Percentiles rank a stretch among this genome's conserved stretches.
Conservation (phyloP, 495 filamentous ascomycete genomes). For the Daldinia bambusicola region DNA sequence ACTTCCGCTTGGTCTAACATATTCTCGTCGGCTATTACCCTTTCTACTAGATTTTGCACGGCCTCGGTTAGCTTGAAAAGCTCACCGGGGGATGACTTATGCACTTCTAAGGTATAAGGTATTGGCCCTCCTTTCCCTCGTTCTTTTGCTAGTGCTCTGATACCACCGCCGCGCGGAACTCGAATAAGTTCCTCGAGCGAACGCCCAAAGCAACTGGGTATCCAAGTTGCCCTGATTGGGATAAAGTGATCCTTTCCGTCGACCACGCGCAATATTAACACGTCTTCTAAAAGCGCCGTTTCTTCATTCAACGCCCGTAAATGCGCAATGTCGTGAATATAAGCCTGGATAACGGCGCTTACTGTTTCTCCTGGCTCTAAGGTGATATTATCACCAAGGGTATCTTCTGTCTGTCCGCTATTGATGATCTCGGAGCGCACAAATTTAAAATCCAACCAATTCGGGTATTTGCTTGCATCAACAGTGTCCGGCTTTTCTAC, state of each 20-base stretch:
- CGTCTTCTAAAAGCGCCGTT: slow-evolving; percentile 75
- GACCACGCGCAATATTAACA: slow-evolving; percentile 86
- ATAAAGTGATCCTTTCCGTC: slow-evolving; percentile 93
- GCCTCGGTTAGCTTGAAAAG: slow-evolving; percentile 88
- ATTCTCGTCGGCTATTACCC: slow-evolving; percentile 81
- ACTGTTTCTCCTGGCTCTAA: slow-evolving; percentile 80
- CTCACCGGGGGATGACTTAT: slow-evolving; percentile 73
- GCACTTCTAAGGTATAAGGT: slow-evolving; percentile 57
- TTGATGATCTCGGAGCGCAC: slow-evolving; percentile 50
- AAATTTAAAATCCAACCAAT: slow-evolving; percentile 77
- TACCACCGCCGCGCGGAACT: slow-evolving; percentile 79
- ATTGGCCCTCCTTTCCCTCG: slow-evolving; percentile 51
- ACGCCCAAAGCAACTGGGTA: slow-evolving; percentile 82
- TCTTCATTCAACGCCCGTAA: slow-evolving; percentile 78
- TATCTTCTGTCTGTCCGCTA: slow-evolving; percentile 33
- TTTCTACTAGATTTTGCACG: slow-evolving; percentile 77
- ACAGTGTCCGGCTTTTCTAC: slow-evolving; percentile 71
- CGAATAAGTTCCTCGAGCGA: slow-evolving; percentile 84
- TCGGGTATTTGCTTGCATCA: slow-evolving; percentile 50
- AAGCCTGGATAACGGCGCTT: slow-evolving; percentile 70
- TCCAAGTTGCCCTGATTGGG: slow-evolving; percentile 79
- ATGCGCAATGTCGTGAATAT: slow-evolving; percentile 70
- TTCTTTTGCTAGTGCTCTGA: slow-evolving; percentile 57
- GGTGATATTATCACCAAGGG: slow-evolving; percentile 49
- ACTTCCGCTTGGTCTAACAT: slow-evolving; percentile 75